These are phyloP conservation scores for Lactuca saligna DNA, from an alignment of 129 eudicot species.

Conservation along the genomic window DNA sequence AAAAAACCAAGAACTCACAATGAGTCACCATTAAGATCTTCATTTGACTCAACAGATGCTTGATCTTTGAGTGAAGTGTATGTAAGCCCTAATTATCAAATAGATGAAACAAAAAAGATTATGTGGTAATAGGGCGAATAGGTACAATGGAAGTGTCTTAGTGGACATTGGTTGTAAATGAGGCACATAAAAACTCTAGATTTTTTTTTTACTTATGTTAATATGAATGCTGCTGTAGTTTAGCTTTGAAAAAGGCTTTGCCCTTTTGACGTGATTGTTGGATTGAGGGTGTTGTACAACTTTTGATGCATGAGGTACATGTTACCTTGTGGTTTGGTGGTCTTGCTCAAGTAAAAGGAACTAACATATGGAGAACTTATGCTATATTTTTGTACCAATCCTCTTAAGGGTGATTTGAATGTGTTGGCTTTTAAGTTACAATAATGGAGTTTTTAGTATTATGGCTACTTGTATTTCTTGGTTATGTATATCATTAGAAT, in stretches of 20 bases:
- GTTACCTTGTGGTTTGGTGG: neutral
- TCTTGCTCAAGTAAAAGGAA: neutral
- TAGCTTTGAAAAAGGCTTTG: constrained; percentile 6
- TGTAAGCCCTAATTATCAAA: neutral
- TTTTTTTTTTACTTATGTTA: constrained; percentile 33
- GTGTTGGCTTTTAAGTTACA: neutral
- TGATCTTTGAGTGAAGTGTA: neutral
- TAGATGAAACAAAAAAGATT: constrained; percentile 16
- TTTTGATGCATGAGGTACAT: constrained; percentile 16
- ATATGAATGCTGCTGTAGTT: constrained; percentile 35
- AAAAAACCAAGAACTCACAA: constrained; percentile 66
- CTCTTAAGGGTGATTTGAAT: neutral
- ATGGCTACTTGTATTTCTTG: no score
- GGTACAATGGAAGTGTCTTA: constrained; percentile 34
- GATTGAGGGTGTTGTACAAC: constrained; percentile 1
- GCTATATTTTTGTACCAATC: neutral
- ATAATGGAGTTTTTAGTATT: no score
- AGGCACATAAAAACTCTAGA: constrained; percentile 38
- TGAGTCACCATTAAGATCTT: constrained; percentile 40
- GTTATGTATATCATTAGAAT: no score
- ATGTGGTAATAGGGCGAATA: constrained; percentile 16
- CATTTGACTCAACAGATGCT: constrained; percentile 5
- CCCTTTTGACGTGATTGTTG: neutral
- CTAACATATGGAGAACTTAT: constrained; percentile 4
- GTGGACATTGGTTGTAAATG: constrained; percentile 40